Evolutionary conservation across 2,329 filamentous ascomycete species (phyloP).

Genomic region (Colletotrichum cuscutae): DNA sequence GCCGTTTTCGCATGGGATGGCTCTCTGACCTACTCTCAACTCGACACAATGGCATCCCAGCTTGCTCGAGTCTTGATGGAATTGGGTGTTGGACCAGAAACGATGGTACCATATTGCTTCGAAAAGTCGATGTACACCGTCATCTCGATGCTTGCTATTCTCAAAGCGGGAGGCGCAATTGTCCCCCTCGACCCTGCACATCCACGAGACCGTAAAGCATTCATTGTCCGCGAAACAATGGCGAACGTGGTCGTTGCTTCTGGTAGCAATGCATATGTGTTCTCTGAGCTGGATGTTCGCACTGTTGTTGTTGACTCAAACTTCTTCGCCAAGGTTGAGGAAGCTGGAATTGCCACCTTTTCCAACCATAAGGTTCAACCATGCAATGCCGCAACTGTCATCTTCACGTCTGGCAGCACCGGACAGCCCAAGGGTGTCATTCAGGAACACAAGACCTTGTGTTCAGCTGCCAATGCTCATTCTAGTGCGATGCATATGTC

Average conservation of each 20-base stretch:
- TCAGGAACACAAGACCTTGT: slow-evolving; percentile 41
- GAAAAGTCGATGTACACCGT: slow-evolving; percentile 42
- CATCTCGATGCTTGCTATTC: slow-evolving; percentile 43
- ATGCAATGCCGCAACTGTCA: slow-evolving; percentile 45
- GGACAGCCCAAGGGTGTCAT: slow-evolving; percentile 64
- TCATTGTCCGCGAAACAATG: background rate
- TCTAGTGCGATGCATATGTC: slow-evolving; percentile 9
- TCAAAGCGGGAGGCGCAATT: slow-evolving; percentile 46
- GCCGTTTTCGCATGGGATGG: slow-evolving; percentile 39
- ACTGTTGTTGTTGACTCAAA: background rate
- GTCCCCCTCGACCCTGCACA: slow-evolving; percentile 42
- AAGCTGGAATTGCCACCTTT: background rate
- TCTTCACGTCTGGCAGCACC: slow-evolving; percentile 65
- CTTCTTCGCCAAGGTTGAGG: slow-evolving; percentile 2
- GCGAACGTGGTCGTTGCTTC: slow-evolving; percentile 4
- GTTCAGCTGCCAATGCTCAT: slow-evolving; percentile 36
- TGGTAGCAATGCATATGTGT: background rate
- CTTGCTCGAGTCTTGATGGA: slow-evolving; percentile 34
- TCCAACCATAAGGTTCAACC: slow-evolving; percentile 5
- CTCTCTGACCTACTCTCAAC: slow-evolving; percentile 33
- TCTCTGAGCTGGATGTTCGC: background rate
- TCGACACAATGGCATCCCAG: slow-evolving; percentile 34
- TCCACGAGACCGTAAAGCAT: slow-evolving; percentile 20
- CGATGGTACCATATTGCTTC: slow-evolving; percentile 41
- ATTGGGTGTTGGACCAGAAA: slow-evolving; percentile 36